These are phyloP conservation scores for Keqinozyma sinolaborantium DNA, from an alignment of 1,139 yeast species.

Conservation along the genomic window DNA sequence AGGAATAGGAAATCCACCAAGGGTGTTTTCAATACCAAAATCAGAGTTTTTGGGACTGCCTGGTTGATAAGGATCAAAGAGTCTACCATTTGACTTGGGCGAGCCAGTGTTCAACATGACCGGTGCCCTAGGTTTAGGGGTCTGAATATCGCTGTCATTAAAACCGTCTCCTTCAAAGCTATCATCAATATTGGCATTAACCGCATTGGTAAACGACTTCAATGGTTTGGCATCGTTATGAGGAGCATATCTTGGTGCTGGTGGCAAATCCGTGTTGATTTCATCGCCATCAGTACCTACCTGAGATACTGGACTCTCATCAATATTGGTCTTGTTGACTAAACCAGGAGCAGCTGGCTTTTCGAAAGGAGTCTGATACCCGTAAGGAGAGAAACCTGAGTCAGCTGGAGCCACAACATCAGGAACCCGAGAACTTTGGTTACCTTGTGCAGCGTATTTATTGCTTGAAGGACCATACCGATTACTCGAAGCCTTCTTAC, in stretches of 20 bases:
- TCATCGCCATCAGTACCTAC: too few species aligned
- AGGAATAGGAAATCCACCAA: constrained; percentile 45
- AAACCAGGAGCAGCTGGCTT: too few species aligned
- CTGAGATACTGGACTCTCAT: too few species aligned
- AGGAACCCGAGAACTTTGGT: too few species aligned
- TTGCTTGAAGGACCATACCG: constrained; percentile 9
- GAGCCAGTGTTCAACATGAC: constrained; percentile 8
- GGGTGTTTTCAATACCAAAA: constrained; percentile 23
- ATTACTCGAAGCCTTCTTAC: constrained; percentile 3
- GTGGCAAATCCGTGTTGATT: too few species aligned
- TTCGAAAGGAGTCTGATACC: too few species aligned
- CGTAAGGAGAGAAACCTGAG: too few species aligned
- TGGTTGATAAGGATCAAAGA: constrained; percentile 26
- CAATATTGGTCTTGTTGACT: too few species aligned
- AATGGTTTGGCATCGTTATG: too few species aligned
- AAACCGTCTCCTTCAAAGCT: constrained; percentile 23
- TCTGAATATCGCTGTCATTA: constrained; percentile 5
- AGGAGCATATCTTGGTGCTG: too few species aligned
- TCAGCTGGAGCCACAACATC: background rate
- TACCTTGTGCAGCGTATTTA: constrained; percentile 14
- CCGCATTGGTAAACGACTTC: too few species aligned
- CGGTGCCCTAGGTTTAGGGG: constrained; percentile 15
- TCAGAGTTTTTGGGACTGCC: constrained; percentile 14
- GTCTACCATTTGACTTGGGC: constrained; percentile 12
- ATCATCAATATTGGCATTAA: constrained; percentile 31